Base-by-base conservation (phyloP, 441 rosid genomes). In the Bruguiera hainesii region DNA sequence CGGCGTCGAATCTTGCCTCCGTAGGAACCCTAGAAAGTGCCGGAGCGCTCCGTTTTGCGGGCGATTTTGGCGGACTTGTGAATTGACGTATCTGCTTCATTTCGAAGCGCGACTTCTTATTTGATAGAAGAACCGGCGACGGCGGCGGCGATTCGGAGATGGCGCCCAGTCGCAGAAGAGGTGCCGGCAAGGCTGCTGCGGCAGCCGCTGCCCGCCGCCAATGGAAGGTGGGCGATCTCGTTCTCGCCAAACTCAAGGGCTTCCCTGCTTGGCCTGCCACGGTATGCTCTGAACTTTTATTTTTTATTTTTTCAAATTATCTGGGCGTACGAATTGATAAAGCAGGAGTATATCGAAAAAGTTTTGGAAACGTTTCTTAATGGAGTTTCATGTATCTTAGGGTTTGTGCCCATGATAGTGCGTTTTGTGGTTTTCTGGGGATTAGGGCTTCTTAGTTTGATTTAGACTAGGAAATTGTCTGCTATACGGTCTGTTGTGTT, bases 261-360 rank as follows among this genome's bases (percentile, higher is more conserved):
- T 95, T 91, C 70, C 98, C 99, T 65, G 96, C 99, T 65, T 95
- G 98, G 99, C 99, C 99, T 66, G 98, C 99, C 70, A 88, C 87
- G 83, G 99, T 95, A 87, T 69, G 16, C 48, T 18, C 18, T 42
- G 18, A 42, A 42, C 48, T 3, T 42, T 3, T 1, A 42, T 9
- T 37, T 37, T 33, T 33, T 33, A 5, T 39, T 10, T 10, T 39
- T 39, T 39, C 2, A 39, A 39, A 39, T 9, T 25, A 53, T 25
- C 26, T 21, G 16, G 10, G 23, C 58, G 28, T 53, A 21, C 18
- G 28, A 20, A 53, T 26, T 3, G 29, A 9, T 23, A 53, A 8
- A 26, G 23, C 16, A 7, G 15, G 58, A 53, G 10, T 53, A 6
- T 53, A 3, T 21, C 15, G 15, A n/a, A 1, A 20, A 23, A 13